Conservation (phyloP, 1,139 yeast species). For the Chernovozyma aurita region DNA sequence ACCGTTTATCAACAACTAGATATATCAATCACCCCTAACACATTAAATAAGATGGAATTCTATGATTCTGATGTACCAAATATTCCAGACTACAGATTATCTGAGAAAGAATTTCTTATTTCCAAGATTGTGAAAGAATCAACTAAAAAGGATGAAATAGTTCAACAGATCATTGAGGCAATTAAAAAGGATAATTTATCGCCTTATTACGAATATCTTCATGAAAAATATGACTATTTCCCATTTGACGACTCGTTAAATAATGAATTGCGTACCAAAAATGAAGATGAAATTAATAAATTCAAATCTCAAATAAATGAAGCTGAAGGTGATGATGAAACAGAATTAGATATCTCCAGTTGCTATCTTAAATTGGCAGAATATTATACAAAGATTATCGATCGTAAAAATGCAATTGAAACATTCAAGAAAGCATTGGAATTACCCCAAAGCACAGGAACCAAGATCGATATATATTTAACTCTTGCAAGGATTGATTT, state of each 20-base stretch:
- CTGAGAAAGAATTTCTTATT: slow-evolving; percentile 71
- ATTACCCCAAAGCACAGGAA: slow-evolving; percentile 80
- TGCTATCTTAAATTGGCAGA: slow-evolving; percentile 82
- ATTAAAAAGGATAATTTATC: slow-evolving; percentile 66
- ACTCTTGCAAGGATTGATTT: slow-evolving; percentile 83
- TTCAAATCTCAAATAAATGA: slow-evolving; percentile 63
- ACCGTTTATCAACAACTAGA: too few species aligned
- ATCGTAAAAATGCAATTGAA: slow-evolving; percentile 65
- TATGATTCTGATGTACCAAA: slow-evolving; percentile 48
- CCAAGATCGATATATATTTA: slow-evolving; percentile 80
- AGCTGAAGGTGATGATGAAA: slow-evolving; percentile 86
- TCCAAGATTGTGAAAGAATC: slow-evolving; percentile 24
- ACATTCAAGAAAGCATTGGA: slow-evolving; percentile 74
- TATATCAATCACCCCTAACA: too few species aligned
- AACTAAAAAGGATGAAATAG: slow-evolving; percentile 23
- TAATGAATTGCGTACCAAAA: slow-evolving; percentile 44
- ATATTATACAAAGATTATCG: slow-evolving; percentile 82
- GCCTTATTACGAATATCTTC: slow-evolving; percentile 76
- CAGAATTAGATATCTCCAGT: slow-evolving; percentile 76
- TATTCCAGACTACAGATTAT: slow-evolving; percentile 76
- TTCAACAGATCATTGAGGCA: slow-evolving; percentile 44
- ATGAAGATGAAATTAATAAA: slow-evolving; percentile 50
- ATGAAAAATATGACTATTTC: slow-evolving; percentile 40
- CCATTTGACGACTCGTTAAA: slow-evolving; percentile 60
- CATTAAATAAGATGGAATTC: slow-evolving; percentile 28